Conservation (phyloP, 2,329 filamentous ascomycete genomes). For the Curvularia lunata region DNA sequence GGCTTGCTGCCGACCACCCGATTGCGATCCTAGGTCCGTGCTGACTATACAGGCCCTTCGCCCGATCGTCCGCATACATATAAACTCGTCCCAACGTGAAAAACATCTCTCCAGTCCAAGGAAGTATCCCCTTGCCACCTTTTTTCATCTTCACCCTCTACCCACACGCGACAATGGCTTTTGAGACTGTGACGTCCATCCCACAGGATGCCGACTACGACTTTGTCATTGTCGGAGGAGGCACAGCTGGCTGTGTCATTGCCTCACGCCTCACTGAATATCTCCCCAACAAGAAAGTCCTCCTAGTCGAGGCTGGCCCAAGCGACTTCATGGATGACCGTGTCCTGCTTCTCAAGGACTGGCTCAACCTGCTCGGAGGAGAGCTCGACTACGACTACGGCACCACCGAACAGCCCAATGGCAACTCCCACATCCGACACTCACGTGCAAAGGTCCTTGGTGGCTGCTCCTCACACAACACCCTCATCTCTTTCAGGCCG, state of each 20-base stretch:
- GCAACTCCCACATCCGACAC: slow-evolving; percentile 90
- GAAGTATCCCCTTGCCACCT: slow-evolving; percentile 6
- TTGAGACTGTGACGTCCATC: slow-evolving; percentile 65
- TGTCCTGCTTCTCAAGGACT: slow-evolving; percentile 84
- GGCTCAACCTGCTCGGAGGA: slow-evolving; percentile 82
- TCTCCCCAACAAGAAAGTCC: slow-evolving; percentile 78
- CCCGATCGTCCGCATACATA: slow-evolving; percentile 10
- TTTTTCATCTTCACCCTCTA: slow-evolving; percentile 1
- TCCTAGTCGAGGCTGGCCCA: slow-evolving; percentile 87
- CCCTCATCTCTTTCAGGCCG: slow-evolving; percentile 88
- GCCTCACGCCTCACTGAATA: slow-evolving; percentile 81
- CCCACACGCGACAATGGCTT: slow-evolving; percentile 33
- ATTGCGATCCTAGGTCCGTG: slow-evolving; percentile 6
- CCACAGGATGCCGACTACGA: slow-evolving; percentile 71
- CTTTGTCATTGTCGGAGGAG: slow-evolving; percentile 85
- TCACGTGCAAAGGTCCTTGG: slow-evolving; percentile 91
- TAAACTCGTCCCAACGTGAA: slow-evolving; percentile 13
- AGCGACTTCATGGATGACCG: slow-evolving; percentile 89
- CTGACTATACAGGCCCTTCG: slow-evolving; percentile 2
- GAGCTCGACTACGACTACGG: slow-evolving; percentile 90
- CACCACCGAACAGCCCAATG: slow-evolving; percentile 87
- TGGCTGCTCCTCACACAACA: slow-evolving; percentile 93
- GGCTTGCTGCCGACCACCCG: slow-evolving; percentile 20
- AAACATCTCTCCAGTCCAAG: neutral
- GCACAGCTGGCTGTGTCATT: slow-evolving; percentile 85